These are phyloP conservation scores for Ophiorrhiza pumila DNA, from an alignment of 257 asterid genomes.

Conservation along the genomic window DNA sequence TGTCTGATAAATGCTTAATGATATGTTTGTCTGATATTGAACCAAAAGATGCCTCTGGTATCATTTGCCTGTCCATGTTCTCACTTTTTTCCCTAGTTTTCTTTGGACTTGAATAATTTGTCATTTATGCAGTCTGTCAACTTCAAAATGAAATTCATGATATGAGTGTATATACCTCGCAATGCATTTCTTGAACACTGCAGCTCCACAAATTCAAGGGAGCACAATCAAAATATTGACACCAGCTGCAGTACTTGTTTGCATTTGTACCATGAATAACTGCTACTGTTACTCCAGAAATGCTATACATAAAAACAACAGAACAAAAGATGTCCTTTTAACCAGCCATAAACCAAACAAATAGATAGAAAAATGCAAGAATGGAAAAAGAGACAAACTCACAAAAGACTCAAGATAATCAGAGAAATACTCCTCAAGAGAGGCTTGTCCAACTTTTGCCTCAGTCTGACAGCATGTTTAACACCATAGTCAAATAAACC, in stretches of 20 bases:
- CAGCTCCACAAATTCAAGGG: slow-evolving; percentile 91
- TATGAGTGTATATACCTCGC: slow-evolving; percentile 58
- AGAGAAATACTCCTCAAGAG: slow-evolving; percentile 49
- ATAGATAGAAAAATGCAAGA: not conserved
- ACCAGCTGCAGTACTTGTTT: slow-evolving; percentile 68
- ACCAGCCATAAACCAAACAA: not conserved
- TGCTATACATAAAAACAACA: slow-evolving; percentile 35
- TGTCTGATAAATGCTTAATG: not conserved
- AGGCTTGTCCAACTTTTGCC: slow-evolving; percentile 59
- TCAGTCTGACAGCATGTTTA: slow-evolving; percentile 39
- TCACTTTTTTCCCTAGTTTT: not conserved
- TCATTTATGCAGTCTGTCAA: not conserved
- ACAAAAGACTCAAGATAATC: slow-evolving; percentile 54
- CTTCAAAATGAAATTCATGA: not conserved
- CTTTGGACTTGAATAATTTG: not conserved
- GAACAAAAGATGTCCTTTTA: not conserved
- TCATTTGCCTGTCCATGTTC: not conserved
- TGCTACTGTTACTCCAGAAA: slow-evolving; percentile 52
- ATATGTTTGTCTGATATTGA: not conserved
- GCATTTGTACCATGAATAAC: slow-evolving; percentile 42
- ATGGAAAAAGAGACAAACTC: slow-evolving; percentile 32
- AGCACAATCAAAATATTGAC: slow-evolving; percentile 65
- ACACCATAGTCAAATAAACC: slow-evolving; percentile 63
- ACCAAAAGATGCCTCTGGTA: not conserved
- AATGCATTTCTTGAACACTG: slow-evolving; percentile 42